Conservation (phyloP, 1,284 basidiomycete genomes). For the Exobasidium rhododendri region DNA sequence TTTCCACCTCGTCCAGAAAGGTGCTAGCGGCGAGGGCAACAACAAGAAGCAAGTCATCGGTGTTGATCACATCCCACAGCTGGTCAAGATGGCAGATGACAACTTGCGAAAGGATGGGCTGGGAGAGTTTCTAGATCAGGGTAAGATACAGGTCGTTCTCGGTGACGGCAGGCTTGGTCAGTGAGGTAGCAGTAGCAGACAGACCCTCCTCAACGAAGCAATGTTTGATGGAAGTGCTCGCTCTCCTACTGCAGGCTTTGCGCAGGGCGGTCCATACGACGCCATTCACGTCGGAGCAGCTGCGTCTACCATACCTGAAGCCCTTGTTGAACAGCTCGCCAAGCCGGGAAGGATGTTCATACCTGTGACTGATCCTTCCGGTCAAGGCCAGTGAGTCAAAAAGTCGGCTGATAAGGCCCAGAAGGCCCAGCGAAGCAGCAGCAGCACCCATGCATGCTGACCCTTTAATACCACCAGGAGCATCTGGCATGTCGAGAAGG, state of each 20-base stretch:
- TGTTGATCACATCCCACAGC: slow-evolving; percentile 74
- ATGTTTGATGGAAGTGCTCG: neutral
- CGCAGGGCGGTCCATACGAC: slow-evolving; percentile 68
- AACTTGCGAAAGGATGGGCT: slow-evolving; percentile 74
- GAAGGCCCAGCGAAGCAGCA: neutral
- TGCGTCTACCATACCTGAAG: slow-evolving; percentile 65
- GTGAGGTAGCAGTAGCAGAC: slow-evolving; percentile 60
- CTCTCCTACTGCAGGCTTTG: slow-evolving; percentile 24
- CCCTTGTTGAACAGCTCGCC: slow-evolving; percentile 72
- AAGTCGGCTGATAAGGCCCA: neutral
- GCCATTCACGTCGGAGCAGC: slow-evolving; percentile 95
- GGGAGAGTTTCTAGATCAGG: slow-evolving; percentile 60
- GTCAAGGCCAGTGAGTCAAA: slow-evolving; percentile 20
- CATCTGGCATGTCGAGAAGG: slow-evolving; percentile 58
- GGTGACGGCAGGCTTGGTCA: slow-evolving; percentile 71
- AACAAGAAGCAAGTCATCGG: slow-evolving; percentile 70
- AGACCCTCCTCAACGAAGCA: neutral
- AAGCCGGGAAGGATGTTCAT: slow-evolving; percentile 87
- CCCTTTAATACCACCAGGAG: slow-evolving; percentile 14
- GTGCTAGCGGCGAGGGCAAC: neutral
- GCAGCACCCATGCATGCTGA: neutral
- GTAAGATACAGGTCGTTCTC: slow-evolving; percentile 64
- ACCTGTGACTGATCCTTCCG: slow-evolving; percentile 67
- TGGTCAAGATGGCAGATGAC: slow-evolving; percentile 62
- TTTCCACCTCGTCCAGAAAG: slow-evolving; percentile 29